Base-by-base conservation (phyloP, 352 stramenopile species). In the Phytophthora ramorum region DNA sequence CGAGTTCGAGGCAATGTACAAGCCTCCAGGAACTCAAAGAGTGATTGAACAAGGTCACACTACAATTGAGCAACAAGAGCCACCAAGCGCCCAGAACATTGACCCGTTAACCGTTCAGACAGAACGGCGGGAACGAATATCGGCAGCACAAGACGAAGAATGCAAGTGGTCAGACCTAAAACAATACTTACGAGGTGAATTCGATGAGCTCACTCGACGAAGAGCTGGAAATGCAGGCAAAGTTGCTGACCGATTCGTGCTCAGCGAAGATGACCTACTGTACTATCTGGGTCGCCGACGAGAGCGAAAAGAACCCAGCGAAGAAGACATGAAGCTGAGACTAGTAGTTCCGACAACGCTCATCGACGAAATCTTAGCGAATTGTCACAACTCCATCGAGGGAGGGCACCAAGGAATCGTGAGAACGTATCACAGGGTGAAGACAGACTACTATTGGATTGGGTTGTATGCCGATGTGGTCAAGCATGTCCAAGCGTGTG, bases 291-390 rank as follows among this genome's bases (percentile, higher is more conserved):
- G 35, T 1, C 35, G 16, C 13, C 35, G 35, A 0, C 13, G 35
- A 41, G 32, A 13, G 4, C 35, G 35, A 1, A 17, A 1, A 17
- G 13, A 14, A 14, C 10, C 10, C 9, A 14, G 13, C 13, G 35
- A 26, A 37, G 38, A 58, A 0, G 47, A 54, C 7, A 13, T 53
- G 13, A 35, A 40, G 32, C 14, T 49, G 3, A 22, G 48, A 35
- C 14, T 66, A 7, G 38, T 66, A 2, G 28, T 58, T 7, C 48
- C 58, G 3, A 54, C 48, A 2, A 54, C 58, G 3, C 40, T 66
- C 48, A 59, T 57, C 26, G 20, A 46, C 7, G 57, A 65, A 26
- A 26, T 52, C 0, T 4, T 65, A 5, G 45, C 35, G 6, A 65
- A 19, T n/a, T 58, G 37, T 14, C 47, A 58, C 4, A 28, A 65